Percentiles rank a stretch among this genome's conserved stretches.
Conservation (phyloP, 2,329 filamentous ascomycete genomes). For the Calonectria montana region DNA sequence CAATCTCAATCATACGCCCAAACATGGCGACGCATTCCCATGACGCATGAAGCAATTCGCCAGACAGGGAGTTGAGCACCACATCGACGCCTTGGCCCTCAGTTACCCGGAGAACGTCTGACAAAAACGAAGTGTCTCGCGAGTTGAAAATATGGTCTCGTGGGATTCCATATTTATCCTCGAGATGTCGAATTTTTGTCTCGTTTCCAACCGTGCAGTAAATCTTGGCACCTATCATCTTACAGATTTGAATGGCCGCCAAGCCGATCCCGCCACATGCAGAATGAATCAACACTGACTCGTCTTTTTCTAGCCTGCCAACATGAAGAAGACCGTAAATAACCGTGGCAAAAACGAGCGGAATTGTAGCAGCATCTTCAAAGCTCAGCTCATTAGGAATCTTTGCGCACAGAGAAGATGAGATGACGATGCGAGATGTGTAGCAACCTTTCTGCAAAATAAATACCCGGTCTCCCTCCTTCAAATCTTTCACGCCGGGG, state of each 20-base stretch:
- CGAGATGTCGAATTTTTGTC: not conserved
- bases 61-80: not conserved
- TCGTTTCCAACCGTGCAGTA: constrained; percentile 3
- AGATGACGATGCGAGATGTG: constrained; percentile 41
- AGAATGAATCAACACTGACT: constrained; percentile 13
- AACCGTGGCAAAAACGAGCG: constrained; percentile 47
- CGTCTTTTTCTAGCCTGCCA: constrained; percentile 17
- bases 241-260: not conserved
- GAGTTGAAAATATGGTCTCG: not conserved
- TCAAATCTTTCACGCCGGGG: constrained; percentile 29
- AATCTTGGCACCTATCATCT: not conserved
- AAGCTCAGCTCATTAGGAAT: constrained; percentile 50
- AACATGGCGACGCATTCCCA: not conserved
- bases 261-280: constrained; percentile 4
- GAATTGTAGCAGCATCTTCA: constrained; percentile 49
- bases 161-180: not conserved
- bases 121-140: not conserved
- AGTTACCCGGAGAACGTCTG: not conserved
- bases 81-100: not conserved
- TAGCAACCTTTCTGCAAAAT: constrained; percentile 31
- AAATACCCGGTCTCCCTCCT: constrained; percentile 47
- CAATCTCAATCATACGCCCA: constrained; percentile 1
- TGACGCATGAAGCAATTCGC: not conserved
- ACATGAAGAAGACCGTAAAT: constrained; percentile 28
- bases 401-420: constrained; percentile 30